A percentile compares a stretch with the other conserved stretches of the same genome.
These are phyloP conservation scores for Phytophthora brassicae DNA, from an alignment of 352 stramenopile genomes.

Conservation along the genomic window DNA sequence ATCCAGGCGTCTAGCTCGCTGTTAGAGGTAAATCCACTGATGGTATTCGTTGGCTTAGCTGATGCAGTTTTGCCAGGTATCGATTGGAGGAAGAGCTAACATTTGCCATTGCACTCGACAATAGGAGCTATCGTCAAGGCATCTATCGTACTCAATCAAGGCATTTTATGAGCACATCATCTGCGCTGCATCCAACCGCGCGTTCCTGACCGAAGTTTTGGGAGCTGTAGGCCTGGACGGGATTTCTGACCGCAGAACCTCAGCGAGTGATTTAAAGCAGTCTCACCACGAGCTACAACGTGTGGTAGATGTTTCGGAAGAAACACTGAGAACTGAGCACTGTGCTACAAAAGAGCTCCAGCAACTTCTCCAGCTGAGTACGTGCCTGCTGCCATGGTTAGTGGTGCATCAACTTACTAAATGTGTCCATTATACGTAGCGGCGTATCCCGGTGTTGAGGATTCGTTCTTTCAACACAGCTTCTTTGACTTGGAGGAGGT, in stretches of 20 bases:
- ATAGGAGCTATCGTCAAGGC: conserved; percentile 43
- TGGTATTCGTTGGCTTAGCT: neutral
- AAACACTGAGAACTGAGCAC: conserved; percentile 20
- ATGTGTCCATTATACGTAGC: conserved; percentile 2
- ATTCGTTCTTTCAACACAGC: conserved; percentile 20
- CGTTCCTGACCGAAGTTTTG: conserved; percentile 16
- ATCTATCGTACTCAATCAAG: conserved; percentile 36
- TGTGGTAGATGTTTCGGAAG: conserved; percentile 17
- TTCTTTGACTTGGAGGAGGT: conserved; percentile 31
- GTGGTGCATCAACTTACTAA: neutral
- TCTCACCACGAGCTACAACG: conserved; percentile 18
- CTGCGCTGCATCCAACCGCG: conserved; percentile 23
- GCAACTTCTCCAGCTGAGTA: conserved; percentile 32
- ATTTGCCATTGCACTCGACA: neutral
- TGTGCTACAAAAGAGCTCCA: conserved; percentile 20
- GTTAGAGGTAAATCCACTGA: conserved; percentile 27
- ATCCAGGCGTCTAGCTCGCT: conserved; percentile 36
- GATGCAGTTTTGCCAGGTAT: neutral
- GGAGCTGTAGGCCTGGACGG: neutral
- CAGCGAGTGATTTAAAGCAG: conserved; percentile 12
- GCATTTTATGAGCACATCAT: conserved; percentile 41
- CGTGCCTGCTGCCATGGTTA: neutral
- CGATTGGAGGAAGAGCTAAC: neutral
- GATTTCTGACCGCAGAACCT: neutral
- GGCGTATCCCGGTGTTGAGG: conserved; percentile 24